Evolutionary conservation across 2,329 filamentous ascomycete species (phyloP).

Genomic region (Penicillium brasilianum): DNA sequence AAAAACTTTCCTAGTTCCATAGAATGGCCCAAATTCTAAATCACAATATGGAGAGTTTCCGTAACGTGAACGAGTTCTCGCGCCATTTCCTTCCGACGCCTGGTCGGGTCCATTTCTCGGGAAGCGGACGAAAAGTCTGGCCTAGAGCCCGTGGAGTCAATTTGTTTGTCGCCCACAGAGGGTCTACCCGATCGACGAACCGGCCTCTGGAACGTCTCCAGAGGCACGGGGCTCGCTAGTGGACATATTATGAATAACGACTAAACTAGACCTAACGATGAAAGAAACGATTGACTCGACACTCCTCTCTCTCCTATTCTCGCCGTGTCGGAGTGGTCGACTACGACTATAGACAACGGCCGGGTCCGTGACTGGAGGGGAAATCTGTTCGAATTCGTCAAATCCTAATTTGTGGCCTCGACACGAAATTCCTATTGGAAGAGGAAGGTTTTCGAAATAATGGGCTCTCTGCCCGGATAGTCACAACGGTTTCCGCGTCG

Average conservation of each 20-base stretch:
- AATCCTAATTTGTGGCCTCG: neutral
- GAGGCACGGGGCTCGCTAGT: neutral
- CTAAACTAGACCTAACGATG: too few species aligned
- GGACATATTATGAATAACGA: too few species aligned
- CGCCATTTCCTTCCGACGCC: neutral
- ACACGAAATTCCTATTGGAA: neutral
- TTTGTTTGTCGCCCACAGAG: neutral
- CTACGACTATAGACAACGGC: neutral
- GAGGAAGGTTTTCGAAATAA: neutral
- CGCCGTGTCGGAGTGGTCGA: neutral
- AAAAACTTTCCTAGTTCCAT: neutral
- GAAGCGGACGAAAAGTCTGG: neutral
- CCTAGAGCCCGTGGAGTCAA: neutral
- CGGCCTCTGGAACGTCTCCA: neutral
- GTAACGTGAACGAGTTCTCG: neutral
- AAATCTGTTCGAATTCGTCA: neutral
- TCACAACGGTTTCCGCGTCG: conserved; percentile 1
- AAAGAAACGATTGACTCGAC: too few species aligned
- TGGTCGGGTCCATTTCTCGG: neutral
- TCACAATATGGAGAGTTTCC: neutral
- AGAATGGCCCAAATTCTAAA: neutral
- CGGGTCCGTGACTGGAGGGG: conserved; percentile 1
- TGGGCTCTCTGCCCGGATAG: neutral
- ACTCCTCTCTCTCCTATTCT: neutral
- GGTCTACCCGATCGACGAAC: neutral